These are phyloP conservation scores for Helichrysum umbraculigerum DNA, from an alignment of 129 eudicot species.

Conservation along the genomic window DNA sequence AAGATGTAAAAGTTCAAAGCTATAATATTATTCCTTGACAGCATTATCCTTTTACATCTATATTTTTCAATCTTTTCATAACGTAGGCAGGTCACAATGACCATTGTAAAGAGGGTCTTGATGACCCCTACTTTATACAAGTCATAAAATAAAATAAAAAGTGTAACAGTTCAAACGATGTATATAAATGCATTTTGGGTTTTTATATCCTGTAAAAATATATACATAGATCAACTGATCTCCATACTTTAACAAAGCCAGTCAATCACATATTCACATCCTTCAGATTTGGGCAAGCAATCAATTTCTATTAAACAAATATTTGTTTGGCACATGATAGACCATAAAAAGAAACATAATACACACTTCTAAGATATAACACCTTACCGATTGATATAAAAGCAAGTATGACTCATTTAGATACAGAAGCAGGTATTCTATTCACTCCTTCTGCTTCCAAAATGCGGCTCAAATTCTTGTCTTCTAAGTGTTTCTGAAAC, in stretches of 20 bases:
- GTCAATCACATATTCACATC: conserved; percentile 3
- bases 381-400: conserved; percentile 27
- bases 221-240: conserved; percentile 3
- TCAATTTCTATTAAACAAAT: not conserved
- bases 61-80: not conserved
- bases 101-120: not conserved
- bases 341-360: not conserved
- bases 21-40: not conserved
- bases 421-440: conserved; percentile 37
- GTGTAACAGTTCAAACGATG: not conserved
- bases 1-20: not conserved
- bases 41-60: not conserved
- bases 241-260: conserved; percentile 14
- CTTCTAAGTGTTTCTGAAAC: conserved; percentile 77
- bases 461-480: conserved; percentile 74
- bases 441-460: conserved; percentile 78
- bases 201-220: conserved; percentile 1
- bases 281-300: not conserved
- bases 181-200: not conserved
- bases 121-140: not conserved
- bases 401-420: conserved; percentile 39
- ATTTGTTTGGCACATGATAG: not conserved
- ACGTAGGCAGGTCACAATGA: not conserved
- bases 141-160: not conserved
- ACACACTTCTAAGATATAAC: conserved; percentile 8